phyloP scores from a whole-genome alignment of 1,284 basidiomycete species.

The Ustilago loliicola region DNA sequence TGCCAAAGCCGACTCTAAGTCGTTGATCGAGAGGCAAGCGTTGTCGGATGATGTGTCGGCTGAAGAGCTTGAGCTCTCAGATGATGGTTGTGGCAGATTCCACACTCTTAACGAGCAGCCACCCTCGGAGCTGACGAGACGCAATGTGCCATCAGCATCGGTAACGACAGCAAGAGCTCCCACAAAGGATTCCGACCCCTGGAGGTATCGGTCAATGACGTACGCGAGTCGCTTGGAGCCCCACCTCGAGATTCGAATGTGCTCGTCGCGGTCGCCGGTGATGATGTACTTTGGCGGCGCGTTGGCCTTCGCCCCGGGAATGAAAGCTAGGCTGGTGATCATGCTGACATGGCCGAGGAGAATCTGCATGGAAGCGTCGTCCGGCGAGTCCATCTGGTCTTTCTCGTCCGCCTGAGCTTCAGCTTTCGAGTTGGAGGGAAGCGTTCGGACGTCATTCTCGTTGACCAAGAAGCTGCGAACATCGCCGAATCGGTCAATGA shows the following conservation, averaged over 20 bases:
- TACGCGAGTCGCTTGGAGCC: constrained; percentile 56
- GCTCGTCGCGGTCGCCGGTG: constrained; percentile 67
- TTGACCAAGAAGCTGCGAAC: constrained; percentile 56
- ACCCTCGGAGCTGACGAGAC: constrained; percentile 59
- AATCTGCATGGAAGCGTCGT: constrained; percentile 53
- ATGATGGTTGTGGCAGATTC: constrained; percentile 32
- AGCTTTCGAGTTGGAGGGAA: constrained; percentile 12
- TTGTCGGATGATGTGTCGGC: constrained; percentile 18
- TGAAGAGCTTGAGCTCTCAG: constrained; percentile 5
- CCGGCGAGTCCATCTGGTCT: constrained; percentile 51
- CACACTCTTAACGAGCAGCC: constrained; percentile 57
- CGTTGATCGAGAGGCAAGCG: constrained; percentile 46
- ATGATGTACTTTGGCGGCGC: constrained; percentile 52
- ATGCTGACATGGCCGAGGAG: constrained; percentile 65
- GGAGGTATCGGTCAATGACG: constrained; percentile 61
- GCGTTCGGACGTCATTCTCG: constrained; percentile 24
- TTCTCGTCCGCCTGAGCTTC: constrained; percentile 28
- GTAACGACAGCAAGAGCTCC: constrained; percentile 55
- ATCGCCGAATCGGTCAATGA: constrained; percentile 64
- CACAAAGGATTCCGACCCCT: constrained; percentile 60
- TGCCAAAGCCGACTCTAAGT: constrained; percentile 30
- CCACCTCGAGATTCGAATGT: constrained; percentile 69
- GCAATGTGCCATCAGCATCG: constrained; percentile 19
- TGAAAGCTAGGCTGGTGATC: constrained; percentile 60
- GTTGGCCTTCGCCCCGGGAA: constrained; percentile 20